Evolutionary conservation across 129 eudicot species (phyloP).

Genomic region (Helichrysum umbraculigerum): DNA sequence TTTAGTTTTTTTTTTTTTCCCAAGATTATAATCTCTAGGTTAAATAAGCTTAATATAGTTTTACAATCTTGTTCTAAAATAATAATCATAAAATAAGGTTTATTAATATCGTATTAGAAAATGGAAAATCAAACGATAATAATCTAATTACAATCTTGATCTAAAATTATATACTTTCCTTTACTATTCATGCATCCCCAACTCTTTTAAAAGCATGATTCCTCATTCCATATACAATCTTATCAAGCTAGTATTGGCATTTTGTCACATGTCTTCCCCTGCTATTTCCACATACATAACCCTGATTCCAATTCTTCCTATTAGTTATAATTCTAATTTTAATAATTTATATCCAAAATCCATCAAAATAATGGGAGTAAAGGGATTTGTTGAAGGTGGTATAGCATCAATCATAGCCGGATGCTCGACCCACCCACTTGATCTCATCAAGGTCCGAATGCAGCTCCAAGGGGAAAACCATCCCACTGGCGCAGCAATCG

Average conservation of each 20-base stretch:
- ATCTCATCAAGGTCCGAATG: constrained; percentile 89
- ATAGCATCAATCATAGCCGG: constrained; percentile 89
- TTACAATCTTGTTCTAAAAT: too few relatives aligned
- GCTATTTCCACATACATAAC: neutral
- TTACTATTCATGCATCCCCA: neutral
- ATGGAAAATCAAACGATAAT: too few relatives aligned
- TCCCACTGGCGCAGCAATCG: constrained; percentile 28
- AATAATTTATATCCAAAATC: neutral
- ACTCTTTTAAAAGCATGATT: constrained; percentile 3
- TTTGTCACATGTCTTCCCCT: neutral
- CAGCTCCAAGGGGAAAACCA: constrained; percentile 74
- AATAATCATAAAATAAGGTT: too few relatives aligned
- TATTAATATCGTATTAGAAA: neutral
- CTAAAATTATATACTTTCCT: neutral
- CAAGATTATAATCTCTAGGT: too few relatives aligned
- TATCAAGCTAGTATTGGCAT: constrained; percentile 1
- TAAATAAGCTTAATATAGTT: too few relatives aligned
- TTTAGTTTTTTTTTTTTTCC: too few relatives aligned
- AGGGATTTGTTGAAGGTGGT: constrained; percentile 91
- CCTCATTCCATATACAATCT: constrained; percentile 2
- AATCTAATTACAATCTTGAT: neutral
- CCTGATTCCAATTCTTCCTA: constrained; percentile 3
- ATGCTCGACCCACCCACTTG: constrained; percentile 81
- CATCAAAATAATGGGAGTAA: constrained; percentile 41
- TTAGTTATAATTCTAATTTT: neutral